phyloP scores from a whole-genome alignment of 2,329 filamentous ascomycete genomes.

The Diaporthe nobilis region DNA sequence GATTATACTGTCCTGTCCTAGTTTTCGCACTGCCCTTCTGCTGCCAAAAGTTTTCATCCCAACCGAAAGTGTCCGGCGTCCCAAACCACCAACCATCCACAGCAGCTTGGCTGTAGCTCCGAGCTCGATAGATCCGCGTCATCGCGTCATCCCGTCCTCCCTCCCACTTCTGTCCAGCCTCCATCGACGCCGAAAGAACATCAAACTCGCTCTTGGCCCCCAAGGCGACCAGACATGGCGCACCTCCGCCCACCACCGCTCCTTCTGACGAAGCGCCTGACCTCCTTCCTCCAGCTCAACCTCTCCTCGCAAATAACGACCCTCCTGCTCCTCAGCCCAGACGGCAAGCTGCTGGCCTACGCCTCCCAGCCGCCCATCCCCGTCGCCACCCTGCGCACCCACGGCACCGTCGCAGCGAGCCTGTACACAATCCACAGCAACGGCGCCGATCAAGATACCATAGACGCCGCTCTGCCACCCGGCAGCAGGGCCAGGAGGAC shows the following conservation, averaged over 20 bases:
- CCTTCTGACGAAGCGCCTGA: constrained; percentile 76
- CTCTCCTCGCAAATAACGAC: constrained; percentile 71
- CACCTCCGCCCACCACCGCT: constrained; percentile 61
- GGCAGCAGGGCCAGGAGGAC: constrained; percentile 40
- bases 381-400: constrained; percentile 71
- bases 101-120: neutral
- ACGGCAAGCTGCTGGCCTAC: constrained; percentile 75
- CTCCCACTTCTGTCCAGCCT: neutral
- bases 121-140: neutral
- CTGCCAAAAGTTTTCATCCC: neutral
- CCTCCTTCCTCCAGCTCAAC: constrained; percentile 71
- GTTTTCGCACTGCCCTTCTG: too few species aligned
- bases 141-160: neutral
- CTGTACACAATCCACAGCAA: constrained; percentile 71
- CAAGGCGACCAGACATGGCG: constrained; percentile 34
- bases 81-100: neutral
- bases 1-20: neutral
- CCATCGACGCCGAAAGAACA: neutral
- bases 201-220: neutral
- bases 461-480: constrained; percentile 48
- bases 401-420: constrained; percentile 74
- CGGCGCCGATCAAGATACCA: constrained; percentile 57
- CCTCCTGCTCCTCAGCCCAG: constrained; percentile 70
- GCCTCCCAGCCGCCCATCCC: constrained; percentile 64
- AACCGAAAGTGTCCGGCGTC: neutral